Evolutionary conservation across 2,329 filamentous ascomycete species (phyloP).

Genomic region (Tolypocladium tundrense): DNA sequence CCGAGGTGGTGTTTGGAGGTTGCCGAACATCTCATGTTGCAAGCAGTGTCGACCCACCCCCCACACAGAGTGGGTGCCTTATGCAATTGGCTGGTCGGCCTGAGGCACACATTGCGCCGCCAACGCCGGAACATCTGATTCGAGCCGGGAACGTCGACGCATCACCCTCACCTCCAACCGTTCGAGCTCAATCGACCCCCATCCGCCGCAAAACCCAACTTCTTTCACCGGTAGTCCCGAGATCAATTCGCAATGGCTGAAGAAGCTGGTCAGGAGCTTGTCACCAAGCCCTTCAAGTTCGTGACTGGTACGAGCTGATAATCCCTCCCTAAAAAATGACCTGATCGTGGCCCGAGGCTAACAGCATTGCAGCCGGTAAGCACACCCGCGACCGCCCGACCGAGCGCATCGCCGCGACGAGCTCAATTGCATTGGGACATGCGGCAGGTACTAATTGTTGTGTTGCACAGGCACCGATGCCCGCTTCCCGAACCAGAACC

Average conservation of each 20-base stretch:
- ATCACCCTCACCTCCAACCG: slow-evolving; percentile 7
- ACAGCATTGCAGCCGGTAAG: slow-evolving; percentile 35
- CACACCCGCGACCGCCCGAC: slow-evolving; percentile 9
- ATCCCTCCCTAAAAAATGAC: slow-evolving; percentile 26
- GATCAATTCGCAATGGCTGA: slow-evolving; percentile 69
- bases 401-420: slow-evolving; percentile 10
- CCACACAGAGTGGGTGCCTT: slow-evolving; percentile 18
- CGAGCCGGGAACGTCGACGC: slow-evolving; percentile 24
- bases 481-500: slow-evolving; percentile 97
- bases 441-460: slow-evolving; percentile 5
- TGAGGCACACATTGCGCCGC: slow-evolving; percentile 26
- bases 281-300: slow-evolving; percentile 99
- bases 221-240: slow-evolving; percentile 9
- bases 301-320: slow-evolving; percentile 72
- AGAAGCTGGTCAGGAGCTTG: slow-evolving; percentile 63
- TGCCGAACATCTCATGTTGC: slow-evolving; percentile 24
- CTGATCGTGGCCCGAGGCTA: slow-evolving; percentile 29
- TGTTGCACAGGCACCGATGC: slow-evolving; percentile 75
- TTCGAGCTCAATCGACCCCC: slow-evolving; percentile 13
- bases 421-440: slow-evolving; percentile 14
- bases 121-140: slow-evolving; percentile 31
- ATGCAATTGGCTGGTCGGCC: slow-evolving; percentile 24
- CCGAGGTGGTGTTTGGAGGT: slow-evolving; percentile 18
- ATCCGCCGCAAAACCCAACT: slow-evolving; percentile 7
- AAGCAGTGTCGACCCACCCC: slow-evolving; percentile 22